phyloP scores from a whole-genome alignment of 164 flowering plant genomes.

The Paratinospora sagittata region DNA sequence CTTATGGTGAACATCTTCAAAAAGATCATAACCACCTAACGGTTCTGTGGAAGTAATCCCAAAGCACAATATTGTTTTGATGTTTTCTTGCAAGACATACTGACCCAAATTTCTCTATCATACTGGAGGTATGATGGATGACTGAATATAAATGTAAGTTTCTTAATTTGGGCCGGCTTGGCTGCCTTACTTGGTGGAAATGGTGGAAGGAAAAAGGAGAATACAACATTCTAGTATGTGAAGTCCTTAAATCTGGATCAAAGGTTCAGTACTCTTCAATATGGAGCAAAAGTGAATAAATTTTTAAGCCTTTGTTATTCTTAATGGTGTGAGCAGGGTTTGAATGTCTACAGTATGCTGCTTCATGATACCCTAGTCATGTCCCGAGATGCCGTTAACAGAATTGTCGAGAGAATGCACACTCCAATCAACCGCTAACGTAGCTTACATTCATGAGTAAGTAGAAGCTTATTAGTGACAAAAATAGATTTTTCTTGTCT shows the following conservation, averaged over 20 bases:
- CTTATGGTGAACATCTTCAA: too few species aligned
- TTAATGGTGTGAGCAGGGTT: slow-evolving; percentile 48
- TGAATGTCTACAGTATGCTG: slow-evolving; percentile 90
- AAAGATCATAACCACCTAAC: too few species aligned
- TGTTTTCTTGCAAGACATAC: too few species aligned
- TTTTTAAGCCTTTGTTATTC: neutral
- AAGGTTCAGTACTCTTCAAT: neutral
- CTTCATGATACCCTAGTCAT: slow-evolving; percentile 83
- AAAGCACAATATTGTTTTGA: too few species aligned
- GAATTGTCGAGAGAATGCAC: slow-evolving; percentile 82
- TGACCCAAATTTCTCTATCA: neutral
- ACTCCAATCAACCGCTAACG: slow-evolving; percentile 87
- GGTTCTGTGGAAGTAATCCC: too few species aligned
- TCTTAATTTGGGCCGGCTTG: neutral
- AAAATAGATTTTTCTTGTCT: neutral
- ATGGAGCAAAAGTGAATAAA: neutral
- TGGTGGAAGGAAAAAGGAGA: neutral
- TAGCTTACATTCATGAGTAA: neutral
- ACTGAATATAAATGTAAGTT: neutral
- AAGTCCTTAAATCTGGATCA: neutral
- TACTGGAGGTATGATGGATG: neutral
- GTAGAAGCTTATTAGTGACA: neutral
- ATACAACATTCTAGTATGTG: neutral
- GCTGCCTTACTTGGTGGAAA: too few species aligned
- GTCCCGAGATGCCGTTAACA: slow-evolving; percentile 82